phyloP scores from a whole-genome alignment of 2,329 filamentous ascomycete species.

The Spiromastix sp. region DNA sequence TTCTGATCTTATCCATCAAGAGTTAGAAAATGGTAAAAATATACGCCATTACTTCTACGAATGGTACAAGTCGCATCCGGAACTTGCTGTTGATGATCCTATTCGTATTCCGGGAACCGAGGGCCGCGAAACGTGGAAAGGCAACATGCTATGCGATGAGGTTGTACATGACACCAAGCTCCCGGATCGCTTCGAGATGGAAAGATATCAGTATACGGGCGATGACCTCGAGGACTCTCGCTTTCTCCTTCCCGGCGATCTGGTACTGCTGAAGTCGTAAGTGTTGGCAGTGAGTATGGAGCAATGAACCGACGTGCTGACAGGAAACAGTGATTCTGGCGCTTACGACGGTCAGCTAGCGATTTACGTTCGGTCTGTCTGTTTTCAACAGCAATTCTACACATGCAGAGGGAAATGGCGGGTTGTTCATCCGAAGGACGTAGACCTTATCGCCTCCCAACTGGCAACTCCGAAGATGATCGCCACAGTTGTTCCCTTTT shows the following conservation, averaged over 20 bases:
- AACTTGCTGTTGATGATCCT: conserved; percentile 7
- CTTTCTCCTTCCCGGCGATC: conserved; percentile 31
- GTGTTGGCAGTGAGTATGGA: no score
- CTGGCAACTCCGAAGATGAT: conserved; percentile 39
- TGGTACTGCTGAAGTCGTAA: conserved; percentile 27
- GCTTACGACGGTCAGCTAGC: conserved; percentile 21
- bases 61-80: conserved; percentile 22
- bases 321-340: conserved; percentile 7
- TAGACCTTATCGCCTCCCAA: conserved; percentile 40
- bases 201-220: conserved; percentile 8
- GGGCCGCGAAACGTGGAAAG: not conserved
- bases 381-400: conserved; percentile 34
- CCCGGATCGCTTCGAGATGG: conserved; percentile 5
- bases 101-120: not conserved
- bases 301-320: no score
- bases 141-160: conserved; percentile 11
- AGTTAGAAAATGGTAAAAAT: conserved; percentile 27
- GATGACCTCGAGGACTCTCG: conserved; percentile 22
- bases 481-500: conserved; percentile 38
- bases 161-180: conserved; percentile 3
- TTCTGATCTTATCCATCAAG: no score
- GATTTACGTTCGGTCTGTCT: conserved; percentile 32
- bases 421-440: conserved; percentile 22
- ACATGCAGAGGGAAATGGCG: conserved; percentile 34
- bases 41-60: conserved; percentile 32